These are phyloP conservation scores for Trametes coccinea DNA, from an alignment of 768 basidiomycete species.

Conservation along the genomic window DNA sequence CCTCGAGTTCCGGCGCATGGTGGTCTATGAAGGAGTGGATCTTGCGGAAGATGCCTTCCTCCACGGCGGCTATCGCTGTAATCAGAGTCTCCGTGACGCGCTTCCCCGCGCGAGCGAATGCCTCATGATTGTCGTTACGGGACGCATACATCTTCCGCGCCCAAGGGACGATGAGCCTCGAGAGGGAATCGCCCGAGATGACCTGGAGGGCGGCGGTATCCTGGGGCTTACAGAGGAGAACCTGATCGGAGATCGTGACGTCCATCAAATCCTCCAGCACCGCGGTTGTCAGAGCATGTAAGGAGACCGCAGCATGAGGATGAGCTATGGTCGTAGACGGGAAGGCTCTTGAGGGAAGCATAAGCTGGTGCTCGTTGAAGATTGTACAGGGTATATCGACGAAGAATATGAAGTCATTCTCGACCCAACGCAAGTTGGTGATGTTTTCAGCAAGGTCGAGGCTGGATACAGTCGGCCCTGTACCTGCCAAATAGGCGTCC, in stretches of 20 bases:
- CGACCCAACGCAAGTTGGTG: neutral
- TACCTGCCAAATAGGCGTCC: no score
- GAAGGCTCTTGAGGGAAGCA: neutral
- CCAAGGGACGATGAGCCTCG: neutral
- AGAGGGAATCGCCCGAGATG: neutral
- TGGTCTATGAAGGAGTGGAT: neutral
- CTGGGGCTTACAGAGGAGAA: neutral
- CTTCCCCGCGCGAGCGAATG: neutral
- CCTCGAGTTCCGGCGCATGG: neutral
- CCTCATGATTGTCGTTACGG: neutral
- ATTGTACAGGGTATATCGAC: neutral
- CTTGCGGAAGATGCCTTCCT: neutral
- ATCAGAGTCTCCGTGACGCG: neutral
- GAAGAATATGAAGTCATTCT: neutral
- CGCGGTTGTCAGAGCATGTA: neutral
- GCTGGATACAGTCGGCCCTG: neutral
- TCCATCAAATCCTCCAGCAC: neutral
- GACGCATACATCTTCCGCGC: neutral
- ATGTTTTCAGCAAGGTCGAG: neutral
- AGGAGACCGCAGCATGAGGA: neutral
- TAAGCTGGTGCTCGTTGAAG: neutral
- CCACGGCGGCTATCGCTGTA: neutral
- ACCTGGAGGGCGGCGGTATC: neutral
- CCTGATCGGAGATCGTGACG: neutral
- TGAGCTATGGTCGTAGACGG: neutral